Base-by-base conservation (phyloP, 495 filamentous ascomycete genomes). In the Tuber brumale region DNA sequence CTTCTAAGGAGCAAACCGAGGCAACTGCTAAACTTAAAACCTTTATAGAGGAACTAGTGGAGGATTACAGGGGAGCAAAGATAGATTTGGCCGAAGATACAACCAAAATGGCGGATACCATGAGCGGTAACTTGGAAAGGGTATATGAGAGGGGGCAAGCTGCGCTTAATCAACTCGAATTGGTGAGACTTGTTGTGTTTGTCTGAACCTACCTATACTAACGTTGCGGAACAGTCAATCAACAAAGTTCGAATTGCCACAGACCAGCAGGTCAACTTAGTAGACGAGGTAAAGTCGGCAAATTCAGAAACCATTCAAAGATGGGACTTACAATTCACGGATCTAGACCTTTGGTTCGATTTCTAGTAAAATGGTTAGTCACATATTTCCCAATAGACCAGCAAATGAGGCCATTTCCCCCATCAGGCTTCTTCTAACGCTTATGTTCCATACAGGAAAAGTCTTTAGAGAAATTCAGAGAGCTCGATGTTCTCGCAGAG, bases 1-100 rank as follows among this genome's bases (percentile, higher is more conserved):
- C 74, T 9, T 61, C 73, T 57, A 76, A 69, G 12, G 21, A 23
- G n/a, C 31, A 75, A 51, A 35, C 45, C 6, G 72, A 71, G 41
- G 57, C 37, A 39, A 42, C 57, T 6, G 70, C 73, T 73, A 31
- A 80, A 48, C 73, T 35, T 2, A 41, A 72, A 37, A 19, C n/a
- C 41, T 66, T 6, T 31, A 69, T 57, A 80, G 78, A 35, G 57
- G 70, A 66, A 4, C 57, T 66, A 35, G 57, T 27, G 3, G 57
- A 66, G 57, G 27, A 66, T 66, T 35, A 66, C 57, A 35, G 14
- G 6, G 27, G 57, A 66, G 57, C 57, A 35, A 66, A 35, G 27
- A 35, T 1, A 35, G 27, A 35, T 31, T 19, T 66, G 14, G 27
- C 57, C 27, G 14, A 66, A 27, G 57, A 66, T 35, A 19, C 57